phyloP scores from a whole-genome alignment of 768 basidiomycete genomes.

The Xanthoconium purpureum region DNA sequence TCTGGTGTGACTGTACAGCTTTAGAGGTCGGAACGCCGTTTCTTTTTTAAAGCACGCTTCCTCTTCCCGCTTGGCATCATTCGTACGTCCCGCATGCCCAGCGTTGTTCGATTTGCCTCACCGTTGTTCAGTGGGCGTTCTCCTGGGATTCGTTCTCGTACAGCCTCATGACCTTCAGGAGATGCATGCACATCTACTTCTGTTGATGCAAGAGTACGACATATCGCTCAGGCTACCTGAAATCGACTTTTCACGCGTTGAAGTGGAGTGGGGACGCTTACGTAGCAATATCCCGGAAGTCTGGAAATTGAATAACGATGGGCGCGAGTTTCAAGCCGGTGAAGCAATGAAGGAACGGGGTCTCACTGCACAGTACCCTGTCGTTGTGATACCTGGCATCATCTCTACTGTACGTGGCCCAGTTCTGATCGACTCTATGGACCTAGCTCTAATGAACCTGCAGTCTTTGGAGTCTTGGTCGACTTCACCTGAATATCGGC shows the following conservation, averaged over 20 bases:
- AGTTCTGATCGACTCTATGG: neutral
- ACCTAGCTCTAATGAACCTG: neutral
- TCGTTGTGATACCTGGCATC: slow-evolving; percentile 86
- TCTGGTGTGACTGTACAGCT: neutral
- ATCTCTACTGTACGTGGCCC: slow-evolving; percentile 70
- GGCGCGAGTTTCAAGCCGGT: slow-evolving; percentile 77
- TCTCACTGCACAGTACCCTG: slow-evolving; percentile 67
- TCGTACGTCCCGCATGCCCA: slow-evolving; percentile 36
- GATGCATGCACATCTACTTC: slow-evolving; percentile 62
- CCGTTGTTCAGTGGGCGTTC: slow-evolving; percentile 51
- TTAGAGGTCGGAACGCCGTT: slow-evolving; percentile 15
- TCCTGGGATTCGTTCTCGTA: slow-evolving; percentile 62
- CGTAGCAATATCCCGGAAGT: slow-evolving; percentile 70
- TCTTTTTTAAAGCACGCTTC: slow-evolving; percentile 42
- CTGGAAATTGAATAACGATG: slow-evolving; percentile 79
- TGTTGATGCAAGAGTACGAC: slow-evolving; percentile 71
- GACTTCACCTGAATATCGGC: slow-evolving; percentile 75
- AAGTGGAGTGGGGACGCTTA: slow-evolving; percentile 68
- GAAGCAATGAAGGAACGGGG: slow-evolving; percentile 63
- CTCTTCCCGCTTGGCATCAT: slow-evolving; percentile 73
- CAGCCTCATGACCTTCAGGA: slow-evolving; percentile 65
- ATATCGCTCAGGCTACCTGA: slow-evolving; percentile 60
- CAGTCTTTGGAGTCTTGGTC: slow-evolving; percentile 93
- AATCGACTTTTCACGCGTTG: slow-evolving; percentile 65
- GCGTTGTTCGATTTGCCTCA: neutral